Evolutionary conservation across 208 protist genomes (phyloP).

Genomic region (Acanthamoeba sp.): DNA sequence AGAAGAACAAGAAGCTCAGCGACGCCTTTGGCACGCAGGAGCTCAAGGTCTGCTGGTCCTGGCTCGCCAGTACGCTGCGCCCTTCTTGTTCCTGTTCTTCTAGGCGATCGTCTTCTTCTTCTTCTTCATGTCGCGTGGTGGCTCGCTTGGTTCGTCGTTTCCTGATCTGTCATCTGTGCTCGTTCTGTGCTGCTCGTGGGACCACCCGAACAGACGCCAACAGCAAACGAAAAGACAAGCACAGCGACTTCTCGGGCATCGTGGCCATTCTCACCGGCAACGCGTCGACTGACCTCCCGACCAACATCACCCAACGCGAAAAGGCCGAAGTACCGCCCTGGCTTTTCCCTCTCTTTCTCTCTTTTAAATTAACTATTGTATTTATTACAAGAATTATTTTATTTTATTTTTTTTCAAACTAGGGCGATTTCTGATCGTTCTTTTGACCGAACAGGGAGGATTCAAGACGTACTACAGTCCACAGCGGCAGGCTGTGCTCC

Average conservation of each 20-base stretch:
- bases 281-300: background rate
- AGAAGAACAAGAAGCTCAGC: constrained; percentile 72
- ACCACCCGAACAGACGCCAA: constrained; percentile 10
- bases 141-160: background rate
- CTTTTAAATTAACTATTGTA: too few species aligned
- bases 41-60: constrained; percentile 70
- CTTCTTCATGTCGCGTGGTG: too few species aligned
- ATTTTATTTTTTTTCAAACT: background rate
- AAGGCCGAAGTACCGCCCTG: background rate
- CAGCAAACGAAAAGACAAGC: constrained; percentile 30
- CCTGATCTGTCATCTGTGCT: background rate
- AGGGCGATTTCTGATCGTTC: background rate
- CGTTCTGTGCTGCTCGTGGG: too few species aligned
- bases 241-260: constrained; percentile 48
- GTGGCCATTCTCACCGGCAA: constrained; percentile 15
- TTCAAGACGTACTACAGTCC: constrained; percentile 39
- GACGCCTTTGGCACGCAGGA: constrained; percentile 46
- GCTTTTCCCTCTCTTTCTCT: too few species aligned
- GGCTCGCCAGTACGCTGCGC: constrained; percentile 35
- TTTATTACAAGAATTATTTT: background rate
- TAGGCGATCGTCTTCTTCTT: background rate
- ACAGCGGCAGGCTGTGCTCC: background rate
- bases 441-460: background rate
- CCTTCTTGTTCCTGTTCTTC: background rate
- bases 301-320: constrained; percentile 2